Evolutionary conservation across 179 eudicot species (phyloP).

Genomic region (Sideroxylon spinosum): DNA sequence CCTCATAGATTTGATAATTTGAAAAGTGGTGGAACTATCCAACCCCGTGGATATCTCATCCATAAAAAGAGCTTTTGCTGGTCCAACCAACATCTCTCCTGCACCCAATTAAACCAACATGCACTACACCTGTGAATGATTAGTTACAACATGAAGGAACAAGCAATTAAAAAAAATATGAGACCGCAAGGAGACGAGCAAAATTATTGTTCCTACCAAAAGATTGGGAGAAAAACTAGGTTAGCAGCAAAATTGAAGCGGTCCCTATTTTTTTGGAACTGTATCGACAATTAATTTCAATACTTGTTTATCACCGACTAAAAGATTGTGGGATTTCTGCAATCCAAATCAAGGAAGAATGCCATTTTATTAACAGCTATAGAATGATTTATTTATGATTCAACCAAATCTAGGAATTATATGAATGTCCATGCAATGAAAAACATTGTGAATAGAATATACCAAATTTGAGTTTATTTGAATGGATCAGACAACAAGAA

Average conservation of each 20-base stretch:
- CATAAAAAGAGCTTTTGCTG: conserved; percentile 53
- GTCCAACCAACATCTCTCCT: conserved; percentile 73
- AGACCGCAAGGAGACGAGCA: not conserved
- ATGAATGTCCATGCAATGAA: too few species aligned
- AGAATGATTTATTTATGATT: not conserved
- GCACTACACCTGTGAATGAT: not conserved
- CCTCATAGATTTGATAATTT: conserved; percentile 48
- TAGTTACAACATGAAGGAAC: not conserved
- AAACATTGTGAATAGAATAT: too few species aligned
- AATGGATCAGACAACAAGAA: too few species aligned
- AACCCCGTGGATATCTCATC: conserved; percentile 73
- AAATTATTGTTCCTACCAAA: not conserved
- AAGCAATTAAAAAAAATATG: not conserved
- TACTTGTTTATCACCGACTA: too few species aligned
- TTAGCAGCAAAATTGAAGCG: not conserved
- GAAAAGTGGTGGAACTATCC: conserved; percentile 66
- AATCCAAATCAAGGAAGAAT: not conserved
- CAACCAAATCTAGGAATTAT: not conserved
- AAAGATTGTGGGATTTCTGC: too few species aligned
- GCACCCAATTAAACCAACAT: conserved; percentile 4
- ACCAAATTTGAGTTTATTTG: too few species aligned
- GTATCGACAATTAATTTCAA: too few species aligned
- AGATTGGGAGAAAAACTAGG: not conserved
- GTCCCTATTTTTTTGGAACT: not conserved
- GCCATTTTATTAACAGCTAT: not conserved